phyloP scores from a whole-genome alignment of 768 basidiomycete genomes.

The Gymnopilus dilepis region DNA sequence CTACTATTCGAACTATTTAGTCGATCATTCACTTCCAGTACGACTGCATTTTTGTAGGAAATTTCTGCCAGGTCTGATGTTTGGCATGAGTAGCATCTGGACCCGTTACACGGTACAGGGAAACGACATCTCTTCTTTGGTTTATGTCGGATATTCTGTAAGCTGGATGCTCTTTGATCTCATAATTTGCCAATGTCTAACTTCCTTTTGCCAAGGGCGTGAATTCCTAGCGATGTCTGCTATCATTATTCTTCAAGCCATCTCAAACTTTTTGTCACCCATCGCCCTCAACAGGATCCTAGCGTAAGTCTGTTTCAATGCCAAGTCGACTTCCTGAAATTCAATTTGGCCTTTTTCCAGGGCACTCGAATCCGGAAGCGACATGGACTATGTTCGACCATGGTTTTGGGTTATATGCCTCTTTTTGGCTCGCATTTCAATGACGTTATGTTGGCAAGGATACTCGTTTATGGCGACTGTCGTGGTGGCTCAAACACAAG shows the following conservation, averaged over 20 bases:
- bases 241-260: slow-evolving; percentile 32
- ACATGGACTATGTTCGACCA: slow-evolving; percentile 52
- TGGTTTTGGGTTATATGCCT: slow-evolving; percentile 72
- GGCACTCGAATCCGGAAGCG: slow-evolving; percentile 61
- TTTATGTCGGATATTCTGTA: slow-evolving; percentile 44
- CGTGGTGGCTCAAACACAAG: slow-evolving; percentile 47
- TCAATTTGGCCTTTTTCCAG: slow-evolving; percentile 30
- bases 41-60: not conserved
- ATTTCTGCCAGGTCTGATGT: too few relatives aligned
- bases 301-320: slow-evolving; percentile 30
- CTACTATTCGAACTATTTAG: slow-evolving; percentile 41
- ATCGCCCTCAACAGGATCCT: slow-evolving; percentile 49
- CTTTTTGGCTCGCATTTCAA: slow-evolving; percentile 52
- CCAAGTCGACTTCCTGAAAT: not conserved
- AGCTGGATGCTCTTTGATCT: not conserved
- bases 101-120: slow-evolving; percentile 45
- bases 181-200: not conserved
- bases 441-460: slow-evolving; percentile 57
- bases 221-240: slow-evolving; percentile 36
- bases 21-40: slow-evolving; percentile 25
- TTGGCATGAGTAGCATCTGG: slow-evolving; percentile 35
- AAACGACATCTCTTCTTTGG: slow-evolving; percentile 52
- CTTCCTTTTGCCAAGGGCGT: slow-evolving; percentile 17
- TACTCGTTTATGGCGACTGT: slow-evolving; percentile 57
- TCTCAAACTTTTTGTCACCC: slow-evolving; percentile 43